Evolutionary conservation across 164 flowering plant genomes (phyloP).

Genomic region (Stephania cephalantha): DNA sequence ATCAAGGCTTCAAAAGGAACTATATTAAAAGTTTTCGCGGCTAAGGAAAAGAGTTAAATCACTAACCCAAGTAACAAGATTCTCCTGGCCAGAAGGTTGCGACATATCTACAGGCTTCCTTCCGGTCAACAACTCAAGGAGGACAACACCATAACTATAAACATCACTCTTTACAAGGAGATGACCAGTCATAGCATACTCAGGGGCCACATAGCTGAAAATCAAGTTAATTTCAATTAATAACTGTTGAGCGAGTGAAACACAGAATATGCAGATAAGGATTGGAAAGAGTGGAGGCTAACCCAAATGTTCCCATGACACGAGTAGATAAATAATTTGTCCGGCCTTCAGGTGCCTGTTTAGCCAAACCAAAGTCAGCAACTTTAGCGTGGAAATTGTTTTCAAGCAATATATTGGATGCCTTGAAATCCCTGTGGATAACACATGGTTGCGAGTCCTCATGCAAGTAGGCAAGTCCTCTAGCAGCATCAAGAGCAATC

Average conservation of each 20-base stretch:
- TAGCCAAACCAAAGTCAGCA: slow-evolving; percentile 97
- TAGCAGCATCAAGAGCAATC: slow-evolving; percentile 99
- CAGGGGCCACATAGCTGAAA: slow-evolving; percentile 94
- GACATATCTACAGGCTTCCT: slow-evolving; percentile 96
- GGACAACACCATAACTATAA: slow-evolving; percentile 96
- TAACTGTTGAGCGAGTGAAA: neutral
- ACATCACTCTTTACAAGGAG: slow-evolving; percentile 96
- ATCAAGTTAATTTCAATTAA: slow-evolving; percentile 11
- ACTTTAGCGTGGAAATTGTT: slow-evolving; percentile 91
- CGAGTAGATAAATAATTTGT: slow-evolving; percentile 80
- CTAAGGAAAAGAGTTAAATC: neutral
- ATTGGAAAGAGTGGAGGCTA: slow-evolving; percentile 15
- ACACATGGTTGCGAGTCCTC: slow-evolving; percentile 98
- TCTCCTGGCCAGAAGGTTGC: slow-evolving; percentile 94
- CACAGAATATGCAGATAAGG: neutral
- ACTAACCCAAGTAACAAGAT: slow-evolving; percentile 97
- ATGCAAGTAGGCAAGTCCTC: slow-evolving; percentile 96
- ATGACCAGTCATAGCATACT: slow-evolving; percentile 99
- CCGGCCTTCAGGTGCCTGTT: slow-evolving; percentile 94
- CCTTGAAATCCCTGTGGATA: slow-evolving; percentile 96
- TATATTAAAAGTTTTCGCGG: neutral
- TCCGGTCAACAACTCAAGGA: slow-evolving; percentile 90
- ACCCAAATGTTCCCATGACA: slow-evolving; percentile 99
- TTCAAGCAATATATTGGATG: slow-evolving; percentile 92
- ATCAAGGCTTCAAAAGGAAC: neutral